Conservation (phyloP, 2,329 filamentous ascomycete species). For the Xylaria sp. region DNA sequence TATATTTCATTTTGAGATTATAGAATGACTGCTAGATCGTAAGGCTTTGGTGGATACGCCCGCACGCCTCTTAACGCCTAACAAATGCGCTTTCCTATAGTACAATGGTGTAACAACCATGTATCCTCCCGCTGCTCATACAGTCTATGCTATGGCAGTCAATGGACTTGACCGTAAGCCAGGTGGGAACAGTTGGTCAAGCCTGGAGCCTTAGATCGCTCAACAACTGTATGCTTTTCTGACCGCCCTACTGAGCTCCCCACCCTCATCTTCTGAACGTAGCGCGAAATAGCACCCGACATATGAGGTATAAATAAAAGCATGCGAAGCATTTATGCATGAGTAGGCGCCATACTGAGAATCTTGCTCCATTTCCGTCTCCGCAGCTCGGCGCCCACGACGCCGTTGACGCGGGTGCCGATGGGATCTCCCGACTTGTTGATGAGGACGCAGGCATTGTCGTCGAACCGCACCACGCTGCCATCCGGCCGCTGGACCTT, state of each 20-base stretch:
- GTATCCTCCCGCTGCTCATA: constrained; percentile 1
- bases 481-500: constrained; percentile 89
- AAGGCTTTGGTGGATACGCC: constrained; percentile 19
- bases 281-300: not conserved
- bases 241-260: not conserved
- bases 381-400: constrained; percentile 89
- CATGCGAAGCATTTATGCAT: constrained; percentile 56
- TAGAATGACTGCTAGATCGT: constrained; percentile 13
- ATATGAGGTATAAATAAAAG: not conserved
- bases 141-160: constrained; percentile 7
- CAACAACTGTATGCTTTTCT: not conserved
- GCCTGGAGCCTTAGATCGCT: not conserved
- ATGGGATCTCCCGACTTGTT: constrained; percentile 98
- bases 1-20: constrained; percentile 30
- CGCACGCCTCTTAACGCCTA: constrained; percentile 33
- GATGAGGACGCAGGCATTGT: constrained; percentile 97
- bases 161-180: not conserved
- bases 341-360: constrained; percentile 86
- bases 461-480: constrained; percentile 90
- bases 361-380: constrained; percentile 99
- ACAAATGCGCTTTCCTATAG: constrained; percentile 38
- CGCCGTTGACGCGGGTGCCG: constrained; percentile 88
- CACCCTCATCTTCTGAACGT: not conserved
- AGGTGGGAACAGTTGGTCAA: not conserved
- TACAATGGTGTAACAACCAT: constrained; percentile 26